Conservation (phyloP, 192 early-diverging fungal genomes). For the Podila verticillata region DNA sequence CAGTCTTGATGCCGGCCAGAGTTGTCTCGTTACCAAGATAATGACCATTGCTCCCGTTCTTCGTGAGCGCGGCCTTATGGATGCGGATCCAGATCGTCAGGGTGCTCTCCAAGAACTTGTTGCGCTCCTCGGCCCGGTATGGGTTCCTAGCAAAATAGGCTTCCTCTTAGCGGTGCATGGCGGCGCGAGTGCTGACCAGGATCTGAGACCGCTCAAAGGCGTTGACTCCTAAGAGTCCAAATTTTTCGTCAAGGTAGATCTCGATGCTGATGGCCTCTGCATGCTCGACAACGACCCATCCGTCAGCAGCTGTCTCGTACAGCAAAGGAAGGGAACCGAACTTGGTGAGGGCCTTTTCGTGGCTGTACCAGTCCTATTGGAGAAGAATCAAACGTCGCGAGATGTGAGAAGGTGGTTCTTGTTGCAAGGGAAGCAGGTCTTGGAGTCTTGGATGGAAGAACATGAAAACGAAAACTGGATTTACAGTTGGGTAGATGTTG, state of each 20-base stretch:
- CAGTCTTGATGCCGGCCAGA: conserved; percentile 18
- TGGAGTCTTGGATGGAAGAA: not conserved
- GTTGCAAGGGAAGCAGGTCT: too few relatives aligned
- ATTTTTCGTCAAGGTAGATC: conserved; percentile 49
- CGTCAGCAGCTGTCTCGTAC: conserved; percentile 26
- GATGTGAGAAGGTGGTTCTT: not conserved
- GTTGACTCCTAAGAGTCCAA: conserved; percentile 29
- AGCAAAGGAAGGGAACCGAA: conserved; percentile 56
- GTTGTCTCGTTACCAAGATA: conserved; percentile 55
- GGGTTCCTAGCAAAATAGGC: not conserved
- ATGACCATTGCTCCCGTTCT: conserved; percentile 47
- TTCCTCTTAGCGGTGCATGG: conserved; percentile 3
- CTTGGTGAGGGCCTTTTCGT: conserved; percentile 46
- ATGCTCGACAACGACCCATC: conserved; percentile 34
- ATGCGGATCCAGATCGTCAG: conserved; percentile 21
- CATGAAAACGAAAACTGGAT: not conserved
- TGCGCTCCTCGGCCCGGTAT: conserved; percentile 1
- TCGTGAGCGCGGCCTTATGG: not conserved
- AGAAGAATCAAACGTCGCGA: not conserved
- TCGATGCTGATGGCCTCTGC: conserved; percentile 52
- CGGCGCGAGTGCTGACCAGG: conserved; percentile 4
- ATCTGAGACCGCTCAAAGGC: conserved; percentile 22
- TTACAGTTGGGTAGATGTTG: conserved; percentile 27
- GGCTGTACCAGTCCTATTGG: conserved; percentile 32
- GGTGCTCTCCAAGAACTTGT: conserved; percentile 3